Evolutionary conservation across 345 rosid species (phyloP), one percentile per base, ranked within the genome.

Genomic region (Sisymbrium altissimum): DNA sequence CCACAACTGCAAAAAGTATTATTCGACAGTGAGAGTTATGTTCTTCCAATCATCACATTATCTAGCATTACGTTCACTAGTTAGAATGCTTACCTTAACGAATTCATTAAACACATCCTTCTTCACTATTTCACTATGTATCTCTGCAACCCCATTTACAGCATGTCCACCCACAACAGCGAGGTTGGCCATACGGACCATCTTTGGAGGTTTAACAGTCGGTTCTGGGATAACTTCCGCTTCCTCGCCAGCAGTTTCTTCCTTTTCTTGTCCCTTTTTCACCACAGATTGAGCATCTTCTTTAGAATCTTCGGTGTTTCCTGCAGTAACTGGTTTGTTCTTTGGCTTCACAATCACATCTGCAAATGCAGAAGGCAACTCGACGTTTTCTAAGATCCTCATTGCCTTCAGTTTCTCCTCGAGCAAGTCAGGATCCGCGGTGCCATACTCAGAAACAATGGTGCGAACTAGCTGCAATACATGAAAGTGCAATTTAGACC

Each of bases 131-230:
- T 89, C 89, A 72, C 88, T 89, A 44, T 89, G 96, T 77, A 87
- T 89, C 76, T 83, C 87, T 71, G 93, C 96, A 46, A 86, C 96
- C 30, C 93, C 96, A 72, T 89, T 90, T n/a, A 89, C 91, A 12
- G 91, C 86, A 84, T 77, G 83, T 60, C 92, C 88, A 50, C 88
- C 86, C 11, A 74, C 87, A 70, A 87, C 84, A 62, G 88, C 86
- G 0, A 87, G 87, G 77, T 87, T 85, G 76, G 91, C 88, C 91
- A 85, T 87, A 18, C 88, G 91, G 30, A 87, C 85, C 88, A 85
- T 64, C 78, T 80, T 81, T 39, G 86, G 87, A 65, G 71, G 82
- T 68, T 70, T 64, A 55, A 78, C 80, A 12, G 52, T 75, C 49
- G 80, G 77, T 81, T 81, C 86, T 54, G 41, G 71, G 46, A 72